A percentile compares a stretch with the other conserved stretches of the same genome.
Conservation (phyloP, 2,329 filamentous ascomycete species). For the Endocalyx cinctus region DNA sequence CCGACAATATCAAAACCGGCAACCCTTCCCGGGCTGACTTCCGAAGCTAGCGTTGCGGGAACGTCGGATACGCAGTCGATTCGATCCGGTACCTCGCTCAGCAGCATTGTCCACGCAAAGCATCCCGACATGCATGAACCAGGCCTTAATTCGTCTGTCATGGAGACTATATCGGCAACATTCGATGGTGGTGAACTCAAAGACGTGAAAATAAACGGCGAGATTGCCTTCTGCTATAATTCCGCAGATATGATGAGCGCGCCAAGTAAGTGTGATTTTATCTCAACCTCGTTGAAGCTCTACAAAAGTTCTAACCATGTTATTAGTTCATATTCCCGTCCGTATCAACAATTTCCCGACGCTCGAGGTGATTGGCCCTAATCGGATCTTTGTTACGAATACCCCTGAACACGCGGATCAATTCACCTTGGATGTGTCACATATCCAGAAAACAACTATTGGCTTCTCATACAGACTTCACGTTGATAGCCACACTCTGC, state of each 20-base stretch:
- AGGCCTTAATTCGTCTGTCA: conserved; percentile 81
- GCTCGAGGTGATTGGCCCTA: conserved; percentile 91
- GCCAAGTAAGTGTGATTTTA: conserved; percentile 40
- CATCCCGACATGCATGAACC: conserved; percentile 78
- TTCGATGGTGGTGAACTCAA: conserved; percentile 72
- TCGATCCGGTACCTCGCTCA: conserved; percentile 78
- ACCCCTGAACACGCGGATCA: conserved; percentile 65
- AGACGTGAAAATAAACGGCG: conserved; percentile 72
- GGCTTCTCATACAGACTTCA: conserved; percentile 93
- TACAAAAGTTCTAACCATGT: conserved; percentile 14
- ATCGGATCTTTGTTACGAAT: conserved; percentile 82
- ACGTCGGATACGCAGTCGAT: conserved; percentile 86
- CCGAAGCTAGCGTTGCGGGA: conserved; percentile 55
- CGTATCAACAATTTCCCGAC: conserved; percentile 81
- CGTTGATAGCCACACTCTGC: conserved; percentile 48
- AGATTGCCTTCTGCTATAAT: conserved; percentile 85
- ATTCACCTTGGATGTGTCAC: conserved; percentile 70
- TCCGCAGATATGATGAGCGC: conserved; percentile 41
- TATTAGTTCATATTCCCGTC: conserved; percentile 60
- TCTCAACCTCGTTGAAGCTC: neutral
- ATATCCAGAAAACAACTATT: conserved; percentile 68
- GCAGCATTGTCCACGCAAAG: conserved; percentile 61
- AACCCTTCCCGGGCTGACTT: conserved; percentile 51
- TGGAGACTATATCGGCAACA: conserved; percentile 83
- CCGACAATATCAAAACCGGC: conserved; percentile 37